A percentile compares a stretch with the other conserved stretches of the same genome.
phyloP scores from a whole-genome alignment of 768 basidiomycete genomes.

The Boletus reticulatus region DNA sequence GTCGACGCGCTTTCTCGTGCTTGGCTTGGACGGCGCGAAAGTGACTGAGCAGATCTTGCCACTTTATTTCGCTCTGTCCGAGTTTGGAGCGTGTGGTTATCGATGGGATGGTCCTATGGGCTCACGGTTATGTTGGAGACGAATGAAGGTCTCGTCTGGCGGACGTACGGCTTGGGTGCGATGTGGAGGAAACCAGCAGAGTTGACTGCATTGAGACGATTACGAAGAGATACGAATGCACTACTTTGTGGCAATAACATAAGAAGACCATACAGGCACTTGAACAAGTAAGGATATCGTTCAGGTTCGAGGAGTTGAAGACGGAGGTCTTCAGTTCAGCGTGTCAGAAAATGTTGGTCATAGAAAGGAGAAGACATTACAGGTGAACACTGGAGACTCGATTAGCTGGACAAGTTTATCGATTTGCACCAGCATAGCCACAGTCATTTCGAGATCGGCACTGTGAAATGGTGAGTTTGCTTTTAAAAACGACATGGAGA shows the following conservation, averaged over 20 bases:
- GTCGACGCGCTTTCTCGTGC: conserved; percentile 89
- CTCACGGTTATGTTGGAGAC: conserved; percentile 14
- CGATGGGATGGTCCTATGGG: conserved; percentile 32
- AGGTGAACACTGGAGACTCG: conserved; percentile 98
- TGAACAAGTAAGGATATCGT: conserved; percentile 93
- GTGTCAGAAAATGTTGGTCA: neutral
- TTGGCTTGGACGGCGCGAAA: conserved; percentile 87
- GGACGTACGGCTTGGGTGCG: conserved; percentile 75
- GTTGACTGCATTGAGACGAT: conserved; percentile 92
- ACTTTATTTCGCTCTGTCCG: conserved; percentile 89
- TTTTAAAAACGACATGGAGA: neutral
- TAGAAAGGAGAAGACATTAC: conserved; percentile 43
- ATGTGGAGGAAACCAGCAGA: conserved; percentile 93
- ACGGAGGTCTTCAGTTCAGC: conserved; percentile 58
- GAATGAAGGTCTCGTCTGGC: neutral
- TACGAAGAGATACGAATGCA: conserved; percentile 92
- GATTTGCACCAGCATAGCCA: conserved; percentile 90
- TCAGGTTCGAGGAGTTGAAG: conserved; percentile 96
- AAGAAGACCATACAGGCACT: conserved; percentile 93
- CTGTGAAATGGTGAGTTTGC: conserved; percentile 38
- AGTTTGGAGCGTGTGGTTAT: conserved; percentile 70
- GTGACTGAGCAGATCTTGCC: conserved; percentile 91
- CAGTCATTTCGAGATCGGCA: conserved; percentile 96
- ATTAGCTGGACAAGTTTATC: conserved; percentile 98
- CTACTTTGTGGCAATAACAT: conserved; percentile 98